Conservation (phyloP, 208 protist genomes). For the Trypanosoma theileri region DNA sequence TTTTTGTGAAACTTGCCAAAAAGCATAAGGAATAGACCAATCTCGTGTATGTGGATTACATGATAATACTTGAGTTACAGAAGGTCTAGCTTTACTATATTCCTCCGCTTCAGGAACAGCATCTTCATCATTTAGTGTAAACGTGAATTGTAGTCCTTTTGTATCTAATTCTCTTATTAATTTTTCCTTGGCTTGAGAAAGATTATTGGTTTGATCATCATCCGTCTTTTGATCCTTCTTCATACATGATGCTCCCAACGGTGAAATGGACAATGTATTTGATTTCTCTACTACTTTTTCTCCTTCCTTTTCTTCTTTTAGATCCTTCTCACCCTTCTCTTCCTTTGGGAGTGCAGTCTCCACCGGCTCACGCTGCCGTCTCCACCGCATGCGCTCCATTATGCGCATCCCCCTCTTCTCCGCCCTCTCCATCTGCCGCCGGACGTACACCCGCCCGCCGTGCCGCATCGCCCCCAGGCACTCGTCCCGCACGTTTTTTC, state of each 20-base stretch:
- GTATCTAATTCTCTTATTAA: slow-evolving; percentile 1
- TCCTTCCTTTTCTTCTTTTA: too few relatives aligned
- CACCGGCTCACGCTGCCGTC: slow-evolving; percentile 34
- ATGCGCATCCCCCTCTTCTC: slow-evolving; percentile 26
- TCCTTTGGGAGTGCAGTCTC: too few relatives aligned
- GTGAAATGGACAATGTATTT: too few relatives aligned
- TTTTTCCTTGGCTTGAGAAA: slow-evolving; percentile 9
- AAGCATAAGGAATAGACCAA: slow-evolving; percentile 88
- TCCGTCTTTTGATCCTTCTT: slow-evolving; percentile 55
- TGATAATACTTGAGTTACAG: slow-evolving; percentile 76
- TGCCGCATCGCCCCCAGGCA: slow-evolving; percentile 26
- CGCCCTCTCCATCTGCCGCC: slow-evolving; percentile 44
- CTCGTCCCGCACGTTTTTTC: slow-evolving; percentile 32
- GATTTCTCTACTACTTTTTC: too few relatives aligned
- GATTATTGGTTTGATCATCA: slow-evolving; percentile 36
- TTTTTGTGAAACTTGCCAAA: slow-evolving; percentile 83
- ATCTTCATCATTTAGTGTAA: slow-evolving; percentile 57
- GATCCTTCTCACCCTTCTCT: too few relatives aligned
- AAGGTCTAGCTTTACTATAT: slow-evolving; percentile 43
- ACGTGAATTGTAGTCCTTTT: slow-evolving; percentile 30
- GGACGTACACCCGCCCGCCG: slow-evolving; percentile 39
- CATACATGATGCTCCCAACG: slow-evolving; percentile 1
- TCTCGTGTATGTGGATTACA: slow-evolving; percentile 86
- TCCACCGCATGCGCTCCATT: slow-evolving; percentile 38
- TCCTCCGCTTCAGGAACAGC: slow-evolving; percentile 70